Evolutionary conservation across 805 yeast genomes (phyloP), one percentile per base, ranked within the genome.

Genomic region (Hanseniaspora guilliermondii): DNA sequence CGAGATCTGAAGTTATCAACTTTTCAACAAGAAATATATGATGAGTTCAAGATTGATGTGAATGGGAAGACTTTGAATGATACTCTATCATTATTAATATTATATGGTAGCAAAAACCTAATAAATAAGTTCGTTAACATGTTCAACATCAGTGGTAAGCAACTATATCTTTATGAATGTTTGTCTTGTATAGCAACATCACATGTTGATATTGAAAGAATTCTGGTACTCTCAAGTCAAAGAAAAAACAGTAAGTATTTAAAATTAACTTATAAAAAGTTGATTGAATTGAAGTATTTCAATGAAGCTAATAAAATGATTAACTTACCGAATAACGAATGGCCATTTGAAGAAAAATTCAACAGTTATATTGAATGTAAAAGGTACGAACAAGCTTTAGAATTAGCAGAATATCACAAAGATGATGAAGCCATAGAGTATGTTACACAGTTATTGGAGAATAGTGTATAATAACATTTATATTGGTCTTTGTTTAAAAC

Each of bases 221-320:
- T 86, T 32, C 74, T 73, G 58, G 75, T 76, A 32, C 75, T 80
- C 60, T 76, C 81, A 0, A 71, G 68, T 2, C 63, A 66, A 9
- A 72, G 70, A 45, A 82, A 78, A 57, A 78, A 93, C 0, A 84
- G 86, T 0, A 84, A 87, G 41, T 88, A 91, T 0, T 82, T 82
- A 56, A 74, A 73, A 57, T 80, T 83, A 0, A 80, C 87, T 58
- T 84, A 73, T 54, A 70, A 74, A 16, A 76, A 77, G 38, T 74
- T 82, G 38, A 61, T 76, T 40, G 72, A 71, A 53, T 70, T 75
- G 4, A 85, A 80, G 0, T 82, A 82, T 33, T 68, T 72, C 38
- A 69, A 77, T 22, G 80, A 80, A 48, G 86, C 91, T 1, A 73
- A 81, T 0, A 62, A 68, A 19, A 86, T 82, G 60, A 75, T 87